These are phyloP conservation scores for Penicillium thymicola DNA, from an alignment of 2,329 filamentous ascomycete species.

Conservation along the genomic window DNA sequence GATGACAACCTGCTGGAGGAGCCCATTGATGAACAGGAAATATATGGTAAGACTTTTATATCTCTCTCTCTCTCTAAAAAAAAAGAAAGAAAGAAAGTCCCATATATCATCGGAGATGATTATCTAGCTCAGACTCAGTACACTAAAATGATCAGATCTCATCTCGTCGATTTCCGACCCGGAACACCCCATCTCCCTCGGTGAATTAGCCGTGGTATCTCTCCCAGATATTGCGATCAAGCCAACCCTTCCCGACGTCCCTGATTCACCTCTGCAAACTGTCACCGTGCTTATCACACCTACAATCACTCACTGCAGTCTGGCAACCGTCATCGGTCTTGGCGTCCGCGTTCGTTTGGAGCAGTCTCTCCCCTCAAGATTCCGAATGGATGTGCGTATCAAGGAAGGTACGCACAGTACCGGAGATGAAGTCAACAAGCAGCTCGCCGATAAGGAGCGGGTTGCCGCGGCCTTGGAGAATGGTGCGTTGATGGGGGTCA, in stretches of 20 bases:
- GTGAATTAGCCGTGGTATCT: slow-evolving; percentile 90
- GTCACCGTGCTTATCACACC: slow-evolving; percentile 90
- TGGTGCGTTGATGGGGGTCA: slow-evolving; percentile 77
- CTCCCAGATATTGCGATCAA: slow-evolving; percentile 86
- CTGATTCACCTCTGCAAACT: slow-evolving; percentile 61
- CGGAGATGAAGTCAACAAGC: slow-evolving; percentile 94
- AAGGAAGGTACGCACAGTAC: slow-evolving; percentile 96
- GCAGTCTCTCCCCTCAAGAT: slow-evolving; percentile 85
- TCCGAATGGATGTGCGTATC: slow-evolving; percentile 86
- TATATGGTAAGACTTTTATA: slow-evolving; percentile 64
- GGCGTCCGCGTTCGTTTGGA: slow-evolving; percentile 89
- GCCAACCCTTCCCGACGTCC: slow-evolving; percentile 59
- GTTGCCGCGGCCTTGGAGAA: slow-evolving; percentile 95
- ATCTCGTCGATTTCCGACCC: slow-evolving; percentile 94
- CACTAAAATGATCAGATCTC: slow-evolving; percentile 60
- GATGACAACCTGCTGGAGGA: slow-evolving; percentile 65
- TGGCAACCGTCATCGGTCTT: slow-evolving; percentile 93
- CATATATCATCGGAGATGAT: background rate
- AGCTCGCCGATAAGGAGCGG: slow-evolving; percentile 91
- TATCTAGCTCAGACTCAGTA: background rate
- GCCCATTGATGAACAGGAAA: slow-evolving; percentile 93
- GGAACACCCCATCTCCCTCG: slow-evolving; percentile 91
- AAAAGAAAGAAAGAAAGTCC: too few relatives aligned
- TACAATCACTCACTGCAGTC: slow-evolving; percentile 93
- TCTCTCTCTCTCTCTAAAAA: too few relatives aligned